Evolutionary conservation across 768 basidiomycete species (phyloP), one percentile per base, ranked within the genome.

Genomic region (Amanita inopinata): DNA sequence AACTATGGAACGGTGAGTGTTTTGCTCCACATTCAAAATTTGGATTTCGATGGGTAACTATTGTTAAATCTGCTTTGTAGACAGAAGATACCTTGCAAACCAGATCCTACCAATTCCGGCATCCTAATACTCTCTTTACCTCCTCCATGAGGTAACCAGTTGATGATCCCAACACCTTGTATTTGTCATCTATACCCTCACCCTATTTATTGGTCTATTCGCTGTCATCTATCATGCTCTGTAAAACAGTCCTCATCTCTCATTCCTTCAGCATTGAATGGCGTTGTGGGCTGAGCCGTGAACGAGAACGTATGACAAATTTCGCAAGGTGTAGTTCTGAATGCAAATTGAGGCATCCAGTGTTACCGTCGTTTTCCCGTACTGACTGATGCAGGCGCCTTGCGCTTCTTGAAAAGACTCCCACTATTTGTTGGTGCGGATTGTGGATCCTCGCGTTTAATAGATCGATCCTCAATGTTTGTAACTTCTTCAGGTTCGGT

Each of bases 61-160:
- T 43, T 31, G 15, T 40, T 41, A 7, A 12, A 22, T n/a, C n/a
- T n/a, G n/a, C n/a, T n/a, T n/a, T n/a, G n/a, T 53, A 91, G 87
- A 54, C 69, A 83, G 47, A 65, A 70, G 28, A 72, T 94, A 37
- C 63, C 73, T 15, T 80, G 83, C 11, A 66, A 72, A 38, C 63
- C 86, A n/a, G 89, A 94, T 58, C 69, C 77, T 0, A 56, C 66
- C 15, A 96, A 94, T 54, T 53, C 73, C 0, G 91, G 91, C 2
- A 78, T 92, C 0, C 65, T 97, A 25, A 66, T 93, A 45, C 43
- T 70, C 28, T 59, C 59, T 12, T 46, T 64, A 24, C 55, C 59
- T 20, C 46, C 46, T 14, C 20, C 43, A 36, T 3, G 10, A n/a
- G 5, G 11, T 8, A 20, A 19, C 5, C 14, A 5, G 14, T 5